Conservation (phyloP, 1,139 yeast species). For the Blastobotrys persicus region DNA sequence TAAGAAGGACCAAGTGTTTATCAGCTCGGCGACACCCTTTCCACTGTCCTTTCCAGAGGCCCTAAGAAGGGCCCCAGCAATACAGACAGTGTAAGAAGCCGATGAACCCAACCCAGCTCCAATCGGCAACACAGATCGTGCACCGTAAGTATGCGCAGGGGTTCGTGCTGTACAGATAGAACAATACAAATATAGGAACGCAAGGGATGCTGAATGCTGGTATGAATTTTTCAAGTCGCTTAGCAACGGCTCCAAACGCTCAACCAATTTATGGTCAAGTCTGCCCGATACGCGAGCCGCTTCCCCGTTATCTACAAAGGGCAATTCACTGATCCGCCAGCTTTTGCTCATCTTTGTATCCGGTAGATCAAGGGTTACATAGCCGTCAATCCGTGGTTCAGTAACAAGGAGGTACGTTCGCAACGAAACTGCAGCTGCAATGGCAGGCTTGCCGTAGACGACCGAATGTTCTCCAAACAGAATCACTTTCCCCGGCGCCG, state of each 20-base stretch:
- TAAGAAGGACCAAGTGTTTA: slow-evolving; percentile 84
- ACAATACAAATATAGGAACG: slow-evolving; percentile 75
- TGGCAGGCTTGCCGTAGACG: slow-evolving; percentile 88
- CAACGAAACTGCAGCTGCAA: slow-evolving; percentile 82
- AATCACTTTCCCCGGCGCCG: slow-evolving; percentile 97
- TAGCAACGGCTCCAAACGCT: slow-evolving; percentile 38
- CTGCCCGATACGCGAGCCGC: slow-evolving; percentile 45
- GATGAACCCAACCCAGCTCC: slow-evolving; percentile 98
- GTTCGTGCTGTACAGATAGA: slow-evolving; percentile 51
- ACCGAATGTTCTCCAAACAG: slow-evolving; percentile 97
- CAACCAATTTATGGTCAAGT: slow-evolving; percentile 59
- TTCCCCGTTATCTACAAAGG: slow-evolving; percentile 46
- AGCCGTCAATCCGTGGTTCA: slow-evolving; percentile 33
- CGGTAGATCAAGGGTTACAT: slow-evolving; percentile 70
- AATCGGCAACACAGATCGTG: slow-evolving; percentile 84
- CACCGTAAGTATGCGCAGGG: slow-evolving; percentile 57
- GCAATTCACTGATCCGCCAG: slow-evolving; percentile 62
- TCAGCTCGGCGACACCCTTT: slow-evolving; percentile 52
- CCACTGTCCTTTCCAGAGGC: slow-evolving; percentile 23
- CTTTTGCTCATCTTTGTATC: slow-evolving; percentile 65
- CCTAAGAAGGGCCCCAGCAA: slow-evolving; percentile 69
- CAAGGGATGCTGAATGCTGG: slow-evolving; percentile 79
- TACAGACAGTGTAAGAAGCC: slow-evolving; percentile 84
- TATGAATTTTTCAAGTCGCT: slow-evolving; percentile 49
- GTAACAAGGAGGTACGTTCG: slow-evolving; percentile 73